phyloP scores from a whole-genome alignment of 768 basidiomycete species.

The Kwoniella sp. region DNA sequence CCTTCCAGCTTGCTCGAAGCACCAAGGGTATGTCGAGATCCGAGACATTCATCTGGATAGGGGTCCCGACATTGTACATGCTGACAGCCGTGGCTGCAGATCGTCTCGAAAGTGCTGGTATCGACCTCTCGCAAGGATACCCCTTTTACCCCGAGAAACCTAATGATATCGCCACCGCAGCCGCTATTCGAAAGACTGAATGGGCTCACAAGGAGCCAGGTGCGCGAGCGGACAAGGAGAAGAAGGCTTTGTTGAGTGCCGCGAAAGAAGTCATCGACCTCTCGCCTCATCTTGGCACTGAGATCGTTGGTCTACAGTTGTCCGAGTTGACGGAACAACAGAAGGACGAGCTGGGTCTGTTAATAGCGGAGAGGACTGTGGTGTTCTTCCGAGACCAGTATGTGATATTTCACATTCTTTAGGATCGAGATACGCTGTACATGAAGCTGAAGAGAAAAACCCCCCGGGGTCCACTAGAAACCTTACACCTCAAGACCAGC shows the following conservation, averaged over 20 bases:
- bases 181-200: slow-evolving; percentile 6
- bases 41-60: no score
- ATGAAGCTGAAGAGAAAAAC: neutral
- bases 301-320: slow-evolving; percentile 68
- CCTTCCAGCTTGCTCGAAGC: slow-evolving; percentile 17
- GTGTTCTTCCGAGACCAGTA: slow-evolving; percentile 61
- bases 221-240: slow-evolving; percentile 66
- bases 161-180: slow-evolving; percentile 13
- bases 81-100: slow-evolving; percentile 9
- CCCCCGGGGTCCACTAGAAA: no score
- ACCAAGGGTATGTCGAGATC: slow-evolving; percentile 23
- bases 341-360: slow-evolving; percentile 76
- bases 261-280: slow-evolving; percentile 69
- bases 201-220: slow-evolving; percentile 63
- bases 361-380: slow-evolving; percentile 74
- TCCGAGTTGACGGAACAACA: slow-evolving; percentile 66
- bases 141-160: slow-evolving; percentile 23
- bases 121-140: slow-evolving; percentile 21
- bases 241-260: slow-evolving; percentile 66
- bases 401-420: neutral
- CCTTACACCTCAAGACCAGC: slow-evolving; percentile 67
- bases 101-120: slow-evolving; percentile 17
- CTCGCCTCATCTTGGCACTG: slow-evolving; percentile 65
- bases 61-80: no score
- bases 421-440: no score